Conservation (phyloP, 805 yeast genomes). For the Candida boleticola region DNA sequence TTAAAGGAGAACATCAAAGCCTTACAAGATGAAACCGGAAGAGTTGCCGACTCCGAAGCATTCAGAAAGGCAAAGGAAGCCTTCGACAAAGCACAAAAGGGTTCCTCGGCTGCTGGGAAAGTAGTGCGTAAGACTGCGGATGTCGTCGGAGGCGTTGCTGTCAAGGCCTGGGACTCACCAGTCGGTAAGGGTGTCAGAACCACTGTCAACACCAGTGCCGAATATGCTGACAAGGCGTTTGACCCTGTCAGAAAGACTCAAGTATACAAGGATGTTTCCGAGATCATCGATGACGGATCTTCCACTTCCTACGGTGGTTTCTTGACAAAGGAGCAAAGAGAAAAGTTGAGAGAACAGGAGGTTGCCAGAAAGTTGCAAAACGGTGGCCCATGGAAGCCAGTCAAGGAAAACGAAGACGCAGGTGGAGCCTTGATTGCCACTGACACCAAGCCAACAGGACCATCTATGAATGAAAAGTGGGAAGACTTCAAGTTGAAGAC, state of each 20-base stretch:
- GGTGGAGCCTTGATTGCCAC: conserved; percentile 83
- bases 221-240: conserved; percentile 78
- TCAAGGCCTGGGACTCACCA: conserved; percentile 94
- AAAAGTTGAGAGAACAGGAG: conserved; percentile 54
- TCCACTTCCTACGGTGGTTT: conserved; percentile 90
- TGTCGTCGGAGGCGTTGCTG: conserved; percentile 85
- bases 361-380: conserved; percentile 53
- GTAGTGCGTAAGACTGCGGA: conserved; percentile 89
- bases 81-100: conserved; percentile 76
- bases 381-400: conserved; percentile 64
- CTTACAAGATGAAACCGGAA: conserved; percentile 91
- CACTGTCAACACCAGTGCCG: conserved; percentile 80
- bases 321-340: conserved; percentile 79
- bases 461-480: conserved; percentile 62
- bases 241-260: conserved; percentile 93
- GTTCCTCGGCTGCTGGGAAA: conserved; percentile 63
- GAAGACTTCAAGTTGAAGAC: conserved; percentile 66
- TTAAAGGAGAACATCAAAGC: conserved; percentile 92
- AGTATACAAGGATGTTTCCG: conserved; percentile 83
- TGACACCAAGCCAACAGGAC: conserved; percentile 71
- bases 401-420: conserved; percentile 76
- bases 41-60: conserved; percentile 90
- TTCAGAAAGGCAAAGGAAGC: conserved; percentile 93
- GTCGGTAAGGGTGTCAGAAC: conserved; percentile 86
- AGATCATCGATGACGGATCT: conserved; percentile 90